Evolutionary conservation across 805 yeast species (phyloP).

Genomic region (Ogataea salicorniae): DNA sequence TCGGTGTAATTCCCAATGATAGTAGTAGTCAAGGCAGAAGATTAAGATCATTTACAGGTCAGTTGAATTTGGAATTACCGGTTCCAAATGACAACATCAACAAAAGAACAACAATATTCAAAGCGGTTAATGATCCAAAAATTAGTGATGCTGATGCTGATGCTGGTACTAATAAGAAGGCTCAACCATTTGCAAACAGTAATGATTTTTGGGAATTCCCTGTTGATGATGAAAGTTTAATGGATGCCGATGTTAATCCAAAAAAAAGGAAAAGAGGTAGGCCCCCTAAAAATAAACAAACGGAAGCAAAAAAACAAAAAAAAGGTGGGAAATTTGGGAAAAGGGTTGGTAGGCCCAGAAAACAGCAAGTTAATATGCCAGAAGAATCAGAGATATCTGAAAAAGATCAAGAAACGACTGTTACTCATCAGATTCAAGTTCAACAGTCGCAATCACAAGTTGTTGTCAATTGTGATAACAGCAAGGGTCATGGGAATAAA

Average conservation of each 20-base stretch:
- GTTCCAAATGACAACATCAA: too few relatives aligned
- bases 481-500: too few relatives aligned
- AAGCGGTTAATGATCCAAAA: too few relatives aligned
- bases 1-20: too few relatives aligned
- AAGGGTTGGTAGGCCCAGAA: not conserved
- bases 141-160: not conserved
- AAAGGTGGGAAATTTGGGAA: not conserved
- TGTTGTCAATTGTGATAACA: too few relatives aligned
- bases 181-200: not conserved
- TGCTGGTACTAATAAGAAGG: not conserved
- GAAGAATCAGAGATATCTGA: not conserved
- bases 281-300: not conserved
- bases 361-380: not conserved
- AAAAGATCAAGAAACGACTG: not conserved
- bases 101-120: too few relatives aligned
- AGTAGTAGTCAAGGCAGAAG: too few relatives aligned
- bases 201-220: constrained; percentile 7
- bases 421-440: not conserved
- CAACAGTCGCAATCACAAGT: not conserved
- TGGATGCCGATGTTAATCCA: not conserved
- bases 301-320: not conserved
- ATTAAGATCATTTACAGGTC: too few relatives aligned
- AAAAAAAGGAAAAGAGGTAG: not conserved
- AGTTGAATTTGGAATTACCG: too few relatives aligned
- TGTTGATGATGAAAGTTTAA: not conserved